A percentile compares a stretch with the other conserved stretches of the same genome.
Conservation (phyloP, 1,284 basidiomycete genomes). For the Fomitopsis palustris region DNA sequence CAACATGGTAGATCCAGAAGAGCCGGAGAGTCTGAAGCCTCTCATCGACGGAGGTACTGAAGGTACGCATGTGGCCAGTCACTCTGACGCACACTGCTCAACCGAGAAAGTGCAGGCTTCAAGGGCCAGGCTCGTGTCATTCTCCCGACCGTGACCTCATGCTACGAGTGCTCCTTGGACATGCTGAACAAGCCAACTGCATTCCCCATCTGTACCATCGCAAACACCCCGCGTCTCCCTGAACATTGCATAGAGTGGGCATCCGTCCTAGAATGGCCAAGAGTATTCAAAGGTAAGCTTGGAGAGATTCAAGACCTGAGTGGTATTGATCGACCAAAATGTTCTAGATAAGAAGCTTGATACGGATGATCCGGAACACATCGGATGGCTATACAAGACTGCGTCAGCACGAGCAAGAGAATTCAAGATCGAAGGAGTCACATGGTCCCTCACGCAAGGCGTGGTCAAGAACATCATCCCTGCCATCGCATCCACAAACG, state of each 20-base stretch:
- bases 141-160: conserved; percentile 91
- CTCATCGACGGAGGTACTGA: conserved; percentile 99
- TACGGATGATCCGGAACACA: conserved; percentile 96
- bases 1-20: conserved; percentile 87
- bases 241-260: conserved; percentile 99
- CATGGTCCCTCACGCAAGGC: conserved; percentile 96
- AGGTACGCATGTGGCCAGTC: conserved; percentile 45
- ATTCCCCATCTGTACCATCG: conserved; percentile 99
- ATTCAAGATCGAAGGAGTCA: conserved; percentile 97
- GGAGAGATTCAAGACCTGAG: too few relatives aligned
- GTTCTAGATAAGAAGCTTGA: conserved; percentile 87
- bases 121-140: conserved; percentile 98
- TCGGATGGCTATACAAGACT: conserved; percentile 86
- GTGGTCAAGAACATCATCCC: conserved; percentile 99
- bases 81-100: background rate
- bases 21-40: conserved; percentile 94
- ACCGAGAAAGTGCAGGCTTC: conserved; percentile 63
- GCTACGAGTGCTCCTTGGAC: conserved; percentile 98
- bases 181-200: conserved; percentile 98
- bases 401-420: conserved; percentile 83
- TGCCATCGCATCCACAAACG: conserved; percentile 95
- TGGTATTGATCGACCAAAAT: background rate
- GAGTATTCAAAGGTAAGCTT: conserved; percentile 74
- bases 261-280: conserved; percentile 98
- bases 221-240: conserved; percentile 95